Evolutionary conservation across 2,329 filamentous ascomycete species (phyloP), one percentile per base, ranked within the genome.

Genomic region (Clarireedia paspali): DNA sequence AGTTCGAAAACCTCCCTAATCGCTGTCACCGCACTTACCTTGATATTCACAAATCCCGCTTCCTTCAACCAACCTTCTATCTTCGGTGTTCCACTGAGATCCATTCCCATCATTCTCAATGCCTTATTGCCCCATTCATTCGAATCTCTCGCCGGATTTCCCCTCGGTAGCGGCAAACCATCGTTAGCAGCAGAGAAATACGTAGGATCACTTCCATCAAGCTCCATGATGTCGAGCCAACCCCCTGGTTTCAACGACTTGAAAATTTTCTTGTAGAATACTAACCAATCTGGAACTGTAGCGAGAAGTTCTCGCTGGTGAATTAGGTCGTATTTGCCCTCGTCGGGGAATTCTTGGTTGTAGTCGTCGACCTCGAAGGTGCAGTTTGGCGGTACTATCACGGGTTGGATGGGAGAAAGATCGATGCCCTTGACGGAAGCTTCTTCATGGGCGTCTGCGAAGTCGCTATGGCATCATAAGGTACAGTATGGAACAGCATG

Each of bases 311-410:
- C 60, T 47, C 68, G 63, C 6, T 62, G 62, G 30, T 68, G 64
- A 39, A 66, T 64, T 56, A 62, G 68, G 54, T 67, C 70, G 52
- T 67, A 73, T 30, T 56, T 60, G 5, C 56, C 42, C 38, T 68
- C 60, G 42, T 69, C 66, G 38, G 57, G 61, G 65, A 67, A 69
- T 30, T 67, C 63, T n/a, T 64, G 55, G 39, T 82, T 80, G 48
- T 78, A 79, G 63, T 87, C 83, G 64, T 87, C 83, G 46, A 86
- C 75, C 49, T 83, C 75, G 62, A 86, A 87, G 53, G 77, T 75
- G 59, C 82, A 79, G 61, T 86, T 87, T 39, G 74, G 72, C 0
- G 82, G 81, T 5, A 83, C 75, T 69, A 76, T 76, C 15, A 72
- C 72, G 4, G 78, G 78, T 63, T 83, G 79, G 46, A 82, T 80